These are phyloP conservation scores for Cucumis cinereus DNA, from an alignment of 306 rosid genomes.

Conservation along the genomic window DNA sequence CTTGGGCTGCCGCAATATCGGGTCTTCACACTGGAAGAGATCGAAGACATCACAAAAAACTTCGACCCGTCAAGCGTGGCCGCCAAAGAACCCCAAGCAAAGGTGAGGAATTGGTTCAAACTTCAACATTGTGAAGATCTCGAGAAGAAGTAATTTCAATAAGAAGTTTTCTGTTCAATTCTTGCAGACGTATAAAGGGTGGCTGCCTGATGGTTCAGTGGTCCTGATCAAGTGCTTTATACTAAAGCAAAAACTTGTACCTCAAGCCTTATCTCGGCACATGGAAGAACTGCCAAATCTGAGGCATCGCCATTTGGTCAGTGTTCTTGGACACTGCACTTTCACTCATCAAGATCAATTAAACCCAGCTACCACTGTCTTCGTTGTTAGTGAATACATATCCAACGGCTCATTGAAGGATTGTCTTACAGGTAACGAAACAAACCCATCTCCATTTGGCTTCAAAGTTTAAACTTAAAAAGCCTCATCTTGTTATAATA, in stretches of 20 bases:
- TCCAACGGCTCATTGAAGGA: constrained; percentile 44
- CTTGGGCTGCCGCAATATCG: constrained; percentile 52
- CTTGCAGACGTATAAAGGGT: constrained; percentile 55
- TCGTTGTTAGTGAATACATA: constrained; percentile 47
- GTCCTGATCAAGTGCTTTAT: constrained; percentile 43
- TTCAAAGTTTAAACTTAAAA: background rate
- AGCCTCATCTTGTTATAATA: background rate
- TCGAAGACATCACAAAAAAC: constrained; percentile 67
- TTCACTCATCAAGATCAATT: constrained; percentile 44
- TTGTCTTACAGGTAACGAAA: constrained; percentile 45
- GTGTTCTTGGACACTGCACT: constrained; percentile 64
- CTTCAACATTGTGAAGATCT: background rate
- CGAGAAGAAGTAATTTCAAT: background rate
- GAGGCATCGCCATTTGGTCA: constrained; percentile 75
- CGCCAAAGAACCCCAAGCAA: constrained; percentile 47
- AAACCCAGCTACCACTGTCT: constrained; percentile 32
- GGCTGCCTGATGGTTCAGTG: constrained; percentile 51
- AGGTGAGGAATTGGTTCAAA: constrained; percentile 28
- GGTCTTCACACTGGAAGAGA: constrained; percentile 61
- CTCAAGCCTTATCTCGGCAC: constrained; percentile 27
- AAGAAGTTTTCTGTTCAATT: constrained; percentile 2
- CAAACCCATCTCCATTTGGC: background rate
- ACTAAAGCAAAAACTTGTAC: constrained; percentile 35
- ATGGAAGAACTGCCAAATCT: constrained; percentile 44
- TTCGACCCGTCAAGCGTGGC: constrained; percentile 46